These are phyloP conservation scores for Pythium myriotylum DNA, from an alignment of 352 stramenopile species.

Conservation along the genomic window DNA sequence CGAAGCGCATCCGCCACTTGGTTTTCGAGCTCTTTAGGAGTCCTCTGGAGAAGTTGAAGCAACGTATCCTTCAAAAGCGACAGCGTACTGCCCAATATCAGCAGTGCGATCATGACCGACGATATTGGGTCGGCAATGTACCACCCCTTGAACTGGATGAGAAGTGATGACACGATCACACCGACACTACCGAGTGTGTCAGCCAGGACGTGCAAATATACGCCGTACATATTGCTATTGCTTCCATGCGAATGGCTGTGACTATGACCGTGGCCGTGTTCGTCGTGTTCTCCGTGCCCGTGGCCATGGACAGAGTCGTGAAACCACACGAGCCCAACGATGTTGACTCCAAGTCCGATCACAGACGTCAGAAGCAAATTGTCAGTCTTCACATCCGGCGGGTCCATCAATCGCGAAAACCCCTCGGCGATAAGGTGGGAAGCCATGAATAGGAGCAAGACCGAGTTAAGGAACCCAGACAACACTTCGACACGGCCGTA, in stretches of 20 bases:
- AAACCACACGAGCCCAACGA: conserved; percentile 90
- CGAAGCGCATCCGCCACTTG: conserved; percentile 48
- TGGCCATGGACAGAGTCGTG: conserved; percentile 87
- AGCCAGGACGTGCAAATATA: conserved; percentile 90
- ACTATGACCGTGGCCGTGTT: conserved; percentile 56
- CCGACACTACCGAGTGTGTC: conserved; percentile 89
- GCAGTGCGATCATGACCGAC: conserved; percentile 79
- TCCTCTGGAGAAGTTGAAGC: conserved; percentile 70
- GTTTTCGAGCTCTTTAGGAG: conserved; percentile 54
- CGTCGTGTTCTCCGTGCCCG: conserved; percentile 48
- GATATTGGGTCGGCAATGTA: conserved; percentile 83
- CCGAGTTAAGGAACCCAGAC: conserved; percentile 86
- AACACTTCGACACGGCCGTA: conserved; percentile 88
- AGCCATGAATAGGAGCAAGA: conserved; percentile 83
- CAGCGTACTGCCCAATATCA: conserved; percentile 85
- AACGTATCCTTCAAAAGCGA: conserved; percentile 77
- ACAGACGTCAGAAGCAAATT: conserved; percentile 87
- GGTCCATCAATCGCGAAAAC: conserved; percentile 68
- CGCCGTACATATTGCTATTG: conserved; percentile 91
- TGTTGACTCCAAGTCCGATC: conserved; percentile 81
- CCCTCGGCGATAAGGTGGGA: conserved; percentile 85
- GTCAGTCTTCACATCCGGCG: conserved; percentile 77
- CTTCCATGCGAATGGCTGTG: conserved; percentile 59
- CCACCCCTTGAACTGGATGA: conserved; percentile 86
- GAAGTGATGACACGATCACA: conserved; percentile 86